phyloP scores from a whole-genome alignment of 2,329 filamentous ascomycete genomes.

The Apiospora sp. region DNA sequence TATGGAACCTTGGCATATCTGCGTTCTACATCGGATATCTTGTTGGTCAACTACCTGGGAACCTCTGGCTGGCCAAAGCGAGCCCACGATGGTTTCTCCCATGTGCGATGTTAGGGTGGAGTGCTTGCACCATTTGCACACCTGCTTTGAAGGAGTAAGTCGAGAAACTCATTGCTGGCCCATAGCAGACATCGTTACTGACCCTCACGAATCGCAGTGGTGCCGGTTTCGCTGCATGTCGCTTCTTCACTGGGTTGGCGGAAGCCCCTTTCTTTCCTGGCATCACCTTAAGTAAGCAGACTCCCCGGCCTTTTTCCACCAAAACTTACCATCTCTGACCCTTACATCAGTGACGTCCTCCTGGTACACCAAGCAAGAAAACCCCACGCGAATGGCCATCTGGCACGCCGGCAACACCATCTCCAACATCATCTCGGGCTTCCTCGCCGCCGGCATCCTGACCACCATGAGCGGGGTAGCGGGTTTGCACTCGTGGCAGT shows the following conservation, averaged over 20 bases:
- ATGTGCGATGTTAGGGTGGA: constrained; percentile 50
- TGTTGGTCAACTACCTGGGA: constrained; percentile 53
- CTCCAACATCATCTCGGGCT: constrained; percentile 53
- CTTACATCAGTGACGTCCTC: constrained; percentile 45
- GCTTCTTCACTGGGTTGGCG: constrained; percentile 41
- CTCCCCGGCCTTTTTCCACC: too few relatives aligned
- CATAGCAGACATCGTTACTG: neutral
- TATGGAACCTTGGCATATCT: constrained; percentile 50
- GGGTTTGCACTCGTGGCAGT: constrained; percentile 51
- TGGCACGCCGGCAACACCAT: constrained; percentile 55
- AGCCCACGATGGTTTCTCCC: constrained; percentile 47
- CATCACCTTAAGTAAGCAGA: constrained; percentile 47
- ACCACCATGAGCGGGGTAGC: constrained; percentile 50
- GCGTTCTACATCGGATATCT: constrained; percentile 55
- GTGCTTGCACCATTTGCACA: constrained; percentile 51
- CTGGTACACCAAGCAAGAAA: constrained; percentile 54
- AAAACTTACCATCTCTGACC: neutral
- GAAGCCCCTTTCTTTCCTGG: constrained; percentile 55
- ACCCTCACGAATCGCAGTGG: neutral
- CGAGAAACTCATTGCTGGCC: neutral
- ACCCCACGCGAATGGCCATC: constrained; percentile 50
- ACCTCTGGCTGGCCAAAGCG: constrained; percentile 50
- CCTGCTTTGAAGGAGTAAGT: constrained; percentile 43
- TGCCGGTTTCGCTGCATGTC: constrained; percentile 34
- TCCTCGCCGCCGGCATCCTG: constrained; percentile 53